phyloP scores from a whole-genome alignment of 306 rosid genomes.

The Neltuma alba region DNA sequence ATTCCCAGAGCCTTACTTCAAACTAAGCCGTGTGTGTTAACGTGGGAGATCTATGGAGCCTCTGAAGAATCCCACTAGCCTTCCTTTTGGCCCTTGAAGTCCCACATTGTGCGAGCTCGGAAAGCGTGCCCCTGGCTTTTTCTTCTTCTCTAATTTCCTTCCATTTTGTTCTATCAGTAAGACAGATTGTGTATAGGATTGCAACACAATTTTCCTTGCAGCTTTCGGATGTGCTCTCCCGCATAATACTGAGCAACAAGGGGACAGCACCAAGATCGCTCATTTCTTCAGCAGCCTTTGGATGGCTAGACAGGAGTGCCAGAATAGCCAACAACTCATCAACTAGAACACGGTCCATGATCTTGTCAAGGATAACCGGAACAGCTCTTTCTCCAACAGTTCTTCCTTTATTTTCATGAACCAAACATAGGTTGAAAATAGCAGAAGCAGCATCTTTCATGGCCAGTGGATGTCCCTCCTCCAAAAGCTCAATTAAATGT shows the following conservation, averaged over 20 bases:
- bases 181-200: slow-evolving; percentile 53
- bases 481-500: slow-evolving; percentile 61
- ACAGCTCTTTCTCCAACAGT: slow-evolving; percentile 38
- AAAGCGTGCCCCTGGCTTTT: slow-evolving; percentile 41
- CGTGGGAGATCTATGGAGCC: slow-evolving; percentile 49
- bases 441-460: slow-evolving; percentile 77
- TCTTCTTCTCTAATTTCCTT: slow-evolving; percentile 73
- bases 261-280: slow-evolving; percentile 53
- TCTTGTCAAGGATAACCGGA: slow-evolving; percentile 48
- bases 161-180: slow-evolving; percentile 35
- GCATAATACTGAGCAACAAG: slow-evolving; percentile 40
- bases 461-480: slow-evolving; percentile 61
- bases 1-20: slow-evolving; percentile 25
- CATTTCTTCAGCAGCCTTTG: slow-evolving; percentile 63
- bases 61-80: slow-evolving; percentile 69
- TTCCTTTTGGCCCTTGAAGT: slow-evolving; percentile 77
- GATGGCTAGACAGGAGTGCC: slow-evolving; percentile 16
- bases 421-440: slow-evolving; percentile 58
- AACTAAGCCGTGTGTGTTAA: slow-evolving; percentile 63
- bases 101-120: slow-evolving; percentile 59
- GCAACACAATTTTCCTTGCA: slow-evolving; percentile 71
- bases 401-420: slow-evolving; percentile 58
- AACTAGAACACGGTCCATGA: slow-evolving; percentile 51
- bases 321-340: slow-evolving; percentile 57
- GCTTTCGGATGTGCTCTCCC: slow-evolving; percentile 52